These are phyloP conservation scores for Exutisphaerella laricina DNA, from an alignment of 2,329 filamentous ascomycete species.

Conservation along the genomic window DNA sequence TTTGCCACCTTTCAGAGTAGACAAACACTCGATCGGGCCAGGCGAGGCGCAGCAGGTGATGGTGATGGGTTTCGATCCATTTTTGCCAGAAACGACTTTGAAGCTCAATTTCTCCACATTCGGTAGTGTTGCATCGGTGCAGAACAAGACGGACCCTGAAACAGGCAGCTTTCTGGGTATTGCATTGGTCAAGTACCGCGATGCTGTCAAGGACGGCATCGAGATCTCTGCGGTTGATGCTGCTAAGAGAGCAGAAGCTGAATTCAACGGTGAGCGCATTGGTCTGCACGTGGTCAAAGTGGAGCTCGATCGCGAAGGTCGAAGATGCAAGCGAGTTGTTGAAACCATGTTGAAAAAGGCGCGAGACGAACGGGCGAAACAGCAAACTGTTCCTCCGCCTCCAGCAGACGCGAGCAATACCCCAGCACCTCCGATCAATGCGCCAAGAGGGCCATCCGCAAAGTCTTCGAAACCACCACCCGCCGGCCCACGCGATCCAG, in stretches of 20 bases:
- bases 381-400: conserved; percentile 31
- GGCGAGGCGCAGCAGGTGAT: conserved; percentile 87
- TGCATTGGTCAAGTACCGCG: conserved; percentile 83
- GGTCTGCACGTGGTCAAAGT: conserved; percentile 73
- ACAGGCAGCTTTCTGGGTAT: conserved; percentile 93
- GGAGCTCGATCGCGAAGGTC: conserved; percentile 82
- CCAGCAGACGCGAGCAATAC: conserved; percentile 35
- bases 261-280: conserved; percentile 73
- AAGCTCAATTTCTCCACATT: conserved; percentile 70
- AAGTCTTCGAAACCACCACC: conserved; percentile 33
- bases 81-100: conserved; percentile 67
- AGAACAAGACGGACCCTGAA: conserved; percentile 90
- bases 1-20: conserved; percentile 74
- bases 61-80: conserved; percentile 91
- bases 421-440: conserved; percentile 69
- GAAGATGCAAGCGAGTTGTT: conserved; percentile 72
- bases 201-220: conserved; percentile 52
- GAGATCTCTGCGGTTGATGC: conserved; percentile 68
- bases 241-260: conserved; percentile 71
- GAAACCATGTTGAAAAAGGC: conserved; percentile 66
- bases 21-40: conserved; percentile 80
- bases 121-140: conserved; percentile 83
- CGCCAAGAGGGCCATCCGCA: conserved; percentile 76
- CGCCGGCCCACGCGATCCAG: too few relatives aligned
- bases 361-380: conserved; percentile 53